Conservation (phyloP, 108 stramenopile species). For the Epipyxis sp. region DNA sequence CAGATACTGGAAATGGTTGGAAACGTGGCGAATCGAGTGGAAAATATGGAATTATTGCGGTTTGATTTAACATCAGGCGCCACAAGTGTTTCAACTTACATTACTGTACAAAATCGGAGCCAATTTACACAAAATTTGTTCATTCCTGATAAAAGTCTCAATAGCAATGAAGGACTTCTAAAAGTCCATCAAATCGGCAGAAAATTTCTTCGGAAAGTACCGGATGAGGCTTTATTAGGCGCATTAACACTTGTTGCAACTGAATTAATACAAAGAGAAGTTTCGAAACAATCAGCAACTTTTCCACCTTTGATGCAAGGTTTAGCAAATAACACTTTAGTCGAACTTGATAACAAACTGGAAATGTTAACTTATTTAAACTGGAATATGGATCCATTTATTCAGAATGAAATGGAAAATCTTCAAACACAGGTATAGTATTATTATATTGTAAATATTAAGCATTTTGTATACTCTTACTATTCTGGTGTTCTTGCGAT, state of each 20-base stretch:
- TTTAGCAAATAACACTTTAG: background rate
- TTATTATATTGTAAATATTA: no score
- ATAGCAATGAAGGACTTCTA: no score
- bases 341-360: background rate
- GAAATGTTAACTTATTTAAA: background rate
- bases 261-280: background rate
- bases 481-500: no score
- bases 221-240: background rate
- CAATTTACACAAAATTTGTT: no score
- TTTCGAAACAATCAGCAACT: background rate
- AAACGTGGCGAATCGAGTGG: no score
- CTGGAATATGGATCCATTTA: background rate
- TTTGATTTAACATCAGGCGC: no score
- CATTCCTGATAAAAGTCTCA: no score
- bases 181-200: background rate
- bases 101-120: no score
- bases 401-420: background rate
- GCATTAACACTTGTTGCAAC: background rate
- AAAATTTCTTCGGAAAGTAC: background rate
- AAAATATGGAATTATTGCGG: no score
- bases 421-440: background rate
- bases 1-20: no score
- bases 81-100: no score
- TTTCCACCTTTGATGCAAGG: background rate
- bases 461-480: no score